Percentiles rank a stretch among this genome's conserved stretches.
Evolutionary conservation across 2,329 filamentous ascomycete species (phyloP).

Genomic region (Calonectria naviculata): DNA sequence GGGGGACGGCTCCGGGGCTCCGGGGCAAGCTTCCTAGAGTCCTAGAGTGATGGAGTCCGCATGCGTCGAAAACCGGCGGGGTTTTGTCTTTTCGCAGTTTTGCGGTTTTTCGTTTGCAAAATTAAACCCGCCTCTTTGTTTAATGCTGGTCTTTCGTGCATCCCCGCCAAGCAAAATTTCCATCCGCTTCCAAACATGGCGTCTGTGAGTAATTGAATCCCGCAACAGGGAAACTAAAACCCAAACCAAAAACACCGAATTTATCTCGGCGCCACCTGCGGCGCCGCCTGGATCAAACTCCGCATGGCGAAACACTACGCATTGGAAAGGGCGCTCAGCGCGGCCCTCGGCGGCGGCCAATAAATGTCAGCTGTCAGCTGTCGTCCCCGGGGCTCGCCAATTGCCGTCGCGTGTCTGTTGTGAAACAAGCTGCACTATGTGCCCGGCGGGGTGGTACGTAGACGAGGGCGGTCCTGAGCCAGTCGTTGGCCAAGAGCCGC

Average conservation of each 20-base stretch:
- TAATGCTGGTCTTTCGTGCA: not conserved
- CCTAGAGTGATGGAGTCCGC: not conserved
- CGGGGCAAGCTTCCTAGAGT: not conserved
- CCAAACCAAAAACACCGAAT: not conserved
- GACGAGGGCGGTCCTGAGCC: not conserved
- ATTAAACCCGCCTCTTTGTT: not conserved
- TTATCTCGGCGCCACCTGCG: not conserved
- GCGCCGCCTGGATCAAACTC: not conserved
- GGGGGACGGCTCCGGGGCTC: not conserved
- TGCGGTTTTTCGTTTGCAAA: not conserved
- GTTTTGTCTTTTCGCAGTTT: not conserved
- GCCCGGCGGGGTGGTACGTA: not conserved
- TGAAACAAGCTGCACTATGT: not conserved
- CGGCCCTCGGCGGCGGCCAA: not conserved
- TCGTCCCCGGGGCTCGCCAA: not conserved
- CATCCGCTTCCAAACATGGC: not conserved
- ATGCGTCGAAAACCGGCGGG: conserved; percentile 13
- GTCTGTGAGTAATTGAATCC: not conserved
- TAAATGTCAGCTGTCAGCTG: not conserved
- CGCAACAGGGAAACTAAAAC: not conserved
- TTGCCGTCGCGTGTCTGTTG: not conserved
- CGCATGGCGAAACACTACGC: not conserved
- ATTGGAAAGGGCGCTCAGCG: conserved; percentile 1
- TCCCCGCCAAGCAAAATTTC: conserved; percentile 1
- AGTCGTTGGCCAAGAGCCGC: conserved; percentile 10